These are phyloP conservation scores for Cruciata laevipes DNA, from an alignment of 257 asterid species.

Conservation along the genomic window DNA sequence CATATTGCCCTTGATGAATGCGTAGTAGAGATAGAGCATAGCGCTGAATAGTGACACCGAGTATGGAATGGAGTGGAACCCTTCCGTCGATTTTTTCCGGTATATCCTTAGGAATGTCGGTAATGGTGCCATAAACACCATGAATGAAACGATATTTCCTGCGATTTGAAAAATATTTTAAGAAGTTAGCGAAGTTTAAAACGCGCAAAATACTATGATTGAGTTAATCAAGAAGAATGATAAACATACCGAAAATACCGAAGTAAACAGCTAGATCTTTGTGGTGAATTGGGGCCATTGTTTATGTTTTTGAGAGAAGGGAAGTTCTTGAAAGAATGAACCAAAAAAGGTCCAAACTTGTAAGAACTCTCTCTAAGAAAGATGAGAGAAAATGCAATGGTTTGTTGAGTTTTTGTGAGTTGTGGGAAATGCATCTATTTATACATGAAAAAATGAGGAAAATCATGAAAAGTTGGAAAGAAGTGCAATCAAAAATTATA, in stretches of 20 bases:
- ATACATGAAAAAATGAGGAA: neutral
- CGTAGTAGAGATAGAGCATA: constrained; percentile 67
- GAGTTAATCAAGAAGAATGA: too few relatives aligned
- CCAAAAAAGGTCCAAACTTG: neutral
- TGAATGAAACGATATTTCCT: constrained; percentile 75
- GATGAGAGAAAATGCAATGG: neutral
- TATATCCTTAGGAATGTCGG: constrained; percentile 57
- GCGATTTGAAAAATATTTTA: neutral
- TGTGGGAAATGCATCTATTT: neutral
- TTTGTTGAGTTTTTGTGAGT: constrained; percentile 3
- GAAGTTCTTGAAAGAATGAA: neutral
- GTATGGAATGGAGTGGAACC: constrained; percentile 69
- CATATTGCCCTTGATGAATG: constrained; percentile 40
- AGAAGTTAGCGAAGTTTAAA: neutral
- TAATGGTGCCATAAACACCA: constrained; percentile 83
- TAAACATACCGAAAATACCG: neutral
- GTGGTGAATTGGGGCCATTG: neutral
- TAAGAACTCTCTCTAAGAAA: neutral
- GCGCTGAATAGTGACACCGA: constrained; percentile 75
- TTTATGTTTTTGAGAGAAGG: neutral
- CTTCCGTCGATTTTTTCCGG: constrained; percentile 66
- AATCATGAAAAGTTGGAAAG: constrained; percentile 13
- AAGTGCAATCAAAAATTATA: neutral
- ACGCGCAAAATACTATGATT: neutral
- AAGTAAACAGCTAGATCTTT: too few relatives aligned